Conservation (phyloP, 805 yeast genomes). For the Saccharomyces paradoxus region DNA sequence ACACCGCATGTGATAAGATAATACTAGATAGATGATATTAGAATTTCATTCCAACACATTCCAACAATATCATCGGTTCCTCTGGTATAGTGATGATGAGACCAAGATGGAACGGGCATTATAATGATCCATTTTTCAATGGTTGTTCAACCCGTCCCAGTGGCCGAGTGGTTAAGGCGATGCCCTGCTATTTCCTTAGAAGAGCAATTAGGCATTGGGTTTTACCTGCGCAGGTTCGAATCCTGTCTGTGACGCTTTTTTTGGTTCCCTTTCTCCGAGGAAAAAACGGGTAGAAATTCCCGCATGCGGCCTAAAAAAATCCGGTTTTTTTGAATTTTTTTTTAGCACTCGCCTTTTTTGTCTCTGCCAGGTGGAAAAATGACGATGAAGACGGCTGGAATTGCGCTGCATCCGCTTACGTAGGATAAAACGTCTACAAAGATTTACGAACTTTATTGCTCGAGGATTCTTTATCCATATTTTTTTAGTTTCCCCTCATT, state of each 20-base stretch:
- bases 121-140: background rate
- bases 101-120: no score
- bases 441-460: background rate
- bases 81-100: no score
- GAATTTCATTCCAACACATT: no score
- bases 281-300: background rate
- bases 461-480: background rate
- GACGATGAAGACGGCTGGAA: background rate
- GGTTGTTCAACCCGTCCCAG: conserved; percentile 38
- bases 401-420: background rate
- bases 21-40: no score
- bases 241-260: conserved; percentile 93
- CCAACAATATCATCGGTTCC: no score
- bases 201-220: conserved; percentile 72
- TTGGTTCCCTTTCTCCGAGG: conserved; percentile 29
- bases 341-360: background rate
- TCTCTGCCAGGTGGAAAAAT: background rate
- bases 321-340: background rate
- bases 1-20: no score
- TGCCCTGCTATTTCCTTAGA: conserved; percentile 61
- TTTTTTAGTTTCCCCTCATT: background rate
- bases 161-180: conserved; percentile 94
- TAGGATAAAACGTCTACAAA: background rate
- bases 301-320: background rate
- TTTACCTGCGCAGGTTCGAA: conserved; percentile 98